These are phyloP conservation scores for Phaeosphaeriaceae sp. DNA, from an alignment of 2,329 filamentous ascomycete genomes.

Conservation along the genomic window DNA sequence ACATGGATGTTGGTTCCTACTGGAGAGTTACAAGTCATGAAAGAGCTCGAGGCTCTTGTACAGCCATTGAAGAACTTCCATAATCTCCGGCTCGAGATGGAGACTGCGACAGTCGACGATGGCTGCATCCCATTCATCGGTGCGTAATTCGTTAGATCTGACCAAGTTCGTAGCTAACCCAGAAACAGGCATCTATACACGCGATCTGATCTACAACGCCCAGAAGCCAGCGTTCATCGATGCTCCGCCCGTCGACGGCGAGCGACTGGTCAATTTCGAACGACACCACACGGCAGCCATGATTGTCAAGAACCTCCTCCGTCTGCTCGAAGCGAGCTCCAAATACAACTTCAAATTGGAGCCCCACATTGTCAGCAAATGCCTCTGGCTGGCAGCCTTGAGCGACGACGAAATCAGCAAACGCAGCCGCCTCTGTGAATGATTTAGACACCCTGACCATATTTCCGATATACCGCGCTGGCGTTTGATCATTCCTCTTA, in stretches of 20 bases:
- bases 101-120: constrained; percentile 67
- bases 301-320: constrained; percentile 79
- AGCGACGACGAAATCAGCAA: constrained; percentile 73
- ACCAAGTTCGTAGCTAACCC: constrained; percentile 15
- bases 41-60: constrained; percentile 73
- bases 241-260: constrained; percentile 62
- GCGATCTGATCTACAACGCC: constrained; percentile 82
- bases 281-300: constrained; percentile 76
- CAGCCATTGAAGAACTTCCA: constrained; percentile 81
- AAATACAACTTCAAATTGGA: constrained; percentile 77
- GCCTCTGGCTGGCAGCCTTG: constrained; percentile 83
- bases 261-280: constrained; percentile 83
- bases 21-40: constrained; percentile 70
- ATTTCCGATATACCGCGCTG: constrained; percentile 4
- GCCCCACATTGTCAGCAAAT: constrained; percentile 78
- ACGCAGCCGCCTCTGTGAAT: constrained; percentile 42
- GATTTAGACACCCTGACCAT: constrained; percentile 13
- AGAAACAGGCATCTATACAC: constrained; percentile 70
- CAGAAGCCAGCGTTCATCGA: constrained; percentile 79
- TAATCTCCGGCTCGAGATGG: constrained; percentile 80
- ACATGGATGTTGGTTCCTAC: constrained; percentile 76
- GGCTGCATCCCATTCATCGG: constrained; percentile 87
- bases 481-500: constrained; percentile 21
- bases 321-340: constrained; percentile 79
- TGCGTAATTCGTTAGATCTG: constrained; percentile 49